Percentiles rank a stretch among this genome's conserved stretches.
phyloP scores from a whole-genome alignment of 345 rosid genomes.

The Microthlaspi erraticum region DNA sequence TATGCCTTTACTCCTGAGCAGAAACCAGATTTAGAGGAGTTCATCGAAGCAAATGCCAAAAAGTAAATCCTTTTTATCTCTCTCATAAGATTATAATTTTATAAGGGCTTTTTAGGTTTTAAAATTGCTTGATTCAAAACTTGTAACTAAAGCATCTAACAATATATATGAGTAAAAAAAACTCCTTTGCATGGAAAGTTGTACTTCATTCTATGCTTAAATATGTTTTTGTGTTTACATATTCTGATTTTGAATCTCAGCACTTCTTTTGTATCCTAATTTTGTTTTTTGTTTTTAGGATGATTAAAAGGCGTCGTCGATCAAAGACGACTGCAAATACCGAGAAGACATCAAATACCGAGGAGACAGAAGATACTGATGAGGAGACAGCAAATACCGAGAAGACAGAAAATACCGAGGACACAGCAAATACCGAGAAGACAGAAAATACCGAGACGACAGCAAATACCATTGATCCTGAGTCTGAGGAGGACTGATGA shows the following conservation, averaged over 20 bases:
- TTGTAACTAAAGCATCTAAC: background rate
- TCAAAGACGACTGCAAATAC: constrained; percentile 1
- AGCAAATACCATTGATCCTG: background rate
- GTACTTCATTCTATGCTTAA: background rate
- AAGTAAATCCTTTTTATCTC: constrained; percentile 47
- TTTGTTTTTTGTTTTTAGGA: constrained; percentile 31
- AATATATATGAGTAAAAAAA: no score
- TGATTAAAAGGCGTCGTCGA: constrained; percentile 15
- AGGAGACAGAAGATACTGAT: no score
- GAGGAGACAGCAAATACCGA: constrained; percentile 1
- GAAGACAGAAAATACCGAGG: no score
- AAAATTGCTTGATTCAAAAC: background rate
- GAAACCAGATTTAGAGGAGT: constrained; percentile 60
- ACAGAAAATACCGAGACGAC: background rate
- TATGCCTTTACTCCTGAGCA: constrained; percentile 57
- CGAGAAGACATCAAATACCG: background rate
- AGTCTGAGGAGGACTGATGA: constrained; percentile 1
- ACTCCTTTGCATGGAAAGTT: background rate
- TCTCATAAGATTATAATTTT: constrained; percentile 7
- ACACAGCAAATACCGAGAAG: no score
- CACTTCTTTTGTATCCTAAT: constrained; percentile 8
- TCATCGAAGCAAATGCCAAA: constrained; percentile 49
- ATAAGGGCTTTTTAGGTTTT: background rate
- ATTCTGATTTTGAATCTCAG: background rate
- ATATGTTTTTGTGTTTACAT: background rate